phyloP scores from a whole-genome alignment of 169 alveolate species.

The Plasmodium inui region DNA sequence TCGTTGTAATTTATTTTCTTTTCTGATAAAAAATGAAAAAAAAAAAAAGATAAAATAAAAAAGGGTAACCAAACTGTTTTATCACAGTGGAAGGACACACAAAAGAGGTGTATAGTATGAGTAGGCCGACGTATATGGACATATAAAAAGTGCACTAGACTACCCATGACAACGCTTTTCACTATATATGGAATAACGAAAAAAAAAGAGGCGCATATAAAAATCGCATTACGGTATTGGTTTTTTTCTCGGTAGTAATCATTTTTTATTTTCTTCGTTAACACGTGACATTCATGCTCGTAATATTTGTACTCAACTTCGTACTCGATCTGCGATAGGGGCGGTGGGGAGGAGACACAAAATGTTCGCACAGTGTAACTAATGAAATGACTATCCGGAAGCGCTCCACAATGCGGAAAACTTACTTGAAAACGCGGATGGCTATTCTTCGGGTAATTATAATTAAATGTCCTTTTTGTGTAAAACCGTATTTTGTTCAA shows the following conservation, averaged over 20 bases:
- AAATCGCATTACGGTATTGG: slow-evolving; percentile 34
- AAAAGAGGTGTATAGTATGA: background rate
- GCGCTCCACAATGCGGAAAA: background rate
- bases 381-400: background rate
- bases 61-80: background rate
- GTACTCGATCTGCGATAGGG: slow-evolving; percentile 42
- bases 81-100: background rate
- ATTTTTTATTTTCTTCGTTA: slow-evolving; percentile 73
- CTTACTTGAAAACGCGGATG: slow-evolving; percentile 72
- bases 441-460: slow-evolving; percentile 68
- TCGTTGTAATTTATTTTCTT: slow-evolving; percentile 64
- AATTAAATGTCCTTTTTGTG: slow-evolving; percentile 69
- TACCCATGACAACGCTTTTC: background rate
- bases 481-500: slow-evolving; percentile 68
- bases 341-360: background rate
- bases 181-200: background rate
- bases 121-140: background rate
- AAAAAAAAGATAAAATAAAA: background rate
- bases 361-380: background rate
- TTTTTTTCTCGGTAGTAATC: slow-evolving; percentile 53
- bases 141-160: background rate
- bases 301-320: slow-evolving; percentile 74
- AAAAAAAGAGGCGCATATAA: background rate
- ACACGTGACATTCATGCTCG: slow-evolving; percentile 65
- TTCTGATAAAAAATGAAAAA: slow-evolving; percentile 3